A percentile compares a stretch with the other conserved stretches of the same genome.
Evolutionary conservation across 495 filamentous ascomycete species (phyloP).

Genomic region (Tuber borchii): DNA sequence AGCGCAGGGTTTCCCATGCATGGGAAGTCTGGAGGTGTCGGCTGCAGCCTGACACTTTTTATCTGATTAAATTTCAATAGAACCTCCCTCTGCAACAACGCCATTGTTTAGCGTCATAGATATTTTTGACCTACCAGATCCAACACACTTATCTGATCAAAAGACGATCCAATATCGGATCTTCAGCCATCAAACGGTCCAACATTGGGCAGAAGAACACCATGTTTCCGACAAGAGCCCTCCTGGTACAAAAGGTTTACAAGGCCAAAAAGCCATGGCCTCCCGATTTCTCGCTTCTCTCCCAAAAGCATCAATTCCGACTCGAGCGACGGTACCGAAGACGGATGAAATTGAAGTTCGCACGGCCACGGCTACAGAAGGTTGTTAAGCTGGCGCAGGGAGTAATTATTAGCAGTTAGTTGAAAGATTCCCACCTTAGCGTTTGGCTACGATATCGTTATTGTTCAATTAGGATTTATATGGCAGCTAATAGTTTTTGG

Average conservation of each 20-base stretch:
- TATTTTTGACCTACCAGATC: not conserved
- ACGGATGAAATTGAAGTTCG: constrained; percentile 63
- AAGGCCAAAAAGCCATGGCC: constrained; percentile 86
- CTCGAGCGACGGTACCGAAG: constrained; percentile 71
- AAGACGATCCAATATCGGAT: not conserved
- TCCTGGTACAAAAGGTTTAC: constrained; percentile 45
- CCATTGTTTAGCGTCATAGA: not conserved
- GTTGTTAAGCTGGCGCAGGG: constrained; percentile 63
- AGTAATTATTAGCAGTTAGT: constrained; percentile 58
- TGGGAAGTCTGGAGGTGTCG: not conserved
- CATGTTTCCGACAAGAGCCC: constrained; percentile 25
- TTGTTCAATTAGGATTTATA: no score
- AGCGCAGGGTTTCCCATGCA: not conserved
- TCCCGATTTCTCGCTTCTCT: constrained; percentile 77
- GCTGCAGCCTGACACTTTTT: not conserved
- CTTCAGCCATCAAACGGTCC: not conserved
- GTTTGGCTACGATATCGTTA: not conserved
- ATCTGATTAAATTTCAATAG: not conserved
- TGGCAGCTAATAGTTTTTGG: constrained; percentile 1
- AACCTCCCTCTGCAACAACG: not conserved
- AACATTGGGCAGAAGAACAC: not conserved
- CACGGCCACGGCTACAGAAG: constrained; percentile 68
- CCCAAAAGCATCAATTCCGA: constrained; percentile 74
- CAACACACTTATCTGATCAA: not conserved
- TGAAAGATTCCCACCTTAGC: constrained; percentile 18